Conservation (phyloP, 208 protist genomes). For the Trypanosomatidae sp. region DNA sequence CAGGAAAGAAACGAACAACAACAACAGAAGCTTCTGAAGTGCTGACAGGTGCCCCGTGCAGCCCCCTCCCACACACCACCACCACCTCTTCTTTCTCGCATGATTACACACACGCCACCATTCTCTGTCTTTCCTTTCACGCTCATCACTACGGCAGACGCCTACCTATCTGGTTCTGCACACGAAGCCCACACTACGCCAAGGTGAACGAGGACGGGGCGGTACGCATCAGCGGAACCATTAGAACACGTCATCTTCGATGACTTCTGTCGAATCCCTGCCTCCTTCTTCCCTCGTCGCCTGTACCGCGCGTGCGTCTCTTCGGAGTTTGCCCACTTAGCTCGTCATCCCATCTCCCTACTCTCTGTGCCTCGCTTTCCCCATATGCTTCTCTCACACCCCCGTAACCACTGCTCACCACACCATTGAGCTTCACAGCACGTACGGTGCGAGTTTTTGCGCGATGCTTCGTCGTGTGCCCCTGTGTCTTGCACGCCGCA, state of each 20-base stretch:
- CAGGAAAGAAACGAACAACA: not conserved
- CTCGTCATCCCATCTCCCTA: not conserved
- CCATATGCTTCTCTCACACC: not conserved
- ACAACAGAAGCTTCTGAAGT: not conserved
- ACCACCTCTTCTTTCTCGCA: not conserved
- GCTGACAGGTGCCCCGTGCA: not conserved
- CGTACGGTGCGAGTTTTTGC: not conserved
- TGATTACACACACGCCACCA: not conserved
- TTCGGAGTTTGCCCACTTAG: not conserved
- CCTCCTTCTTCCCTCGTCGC: not conserved
- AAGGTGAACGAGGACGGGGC: not conserved
- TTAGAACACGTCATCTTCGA: not conserved
- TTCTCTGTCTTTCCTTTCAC: not conserved
- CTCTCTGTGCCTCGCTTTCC: not conserved
- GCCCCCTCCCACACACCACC: not conserved
- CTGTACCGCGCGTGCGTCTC: not conserved
- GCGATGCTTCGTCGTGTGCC: slow-evolving; percentile 29
- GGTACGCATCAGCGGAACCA: not conserved
- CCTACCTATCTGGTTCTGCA: not conserved
- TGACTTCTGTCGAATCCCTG: not conserved
- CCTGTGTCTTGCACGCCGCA: slow-evolving; percentile 37
- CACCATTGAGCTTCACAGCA: not conserved
- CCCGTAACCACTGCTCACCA: not conserved
- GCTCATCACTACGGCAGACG: not conserved
- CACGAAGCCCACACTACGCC: not conserved